phyloP scores from a whole-genome alignment of 257 asterid species.

The Ilex asprella region DNA sequence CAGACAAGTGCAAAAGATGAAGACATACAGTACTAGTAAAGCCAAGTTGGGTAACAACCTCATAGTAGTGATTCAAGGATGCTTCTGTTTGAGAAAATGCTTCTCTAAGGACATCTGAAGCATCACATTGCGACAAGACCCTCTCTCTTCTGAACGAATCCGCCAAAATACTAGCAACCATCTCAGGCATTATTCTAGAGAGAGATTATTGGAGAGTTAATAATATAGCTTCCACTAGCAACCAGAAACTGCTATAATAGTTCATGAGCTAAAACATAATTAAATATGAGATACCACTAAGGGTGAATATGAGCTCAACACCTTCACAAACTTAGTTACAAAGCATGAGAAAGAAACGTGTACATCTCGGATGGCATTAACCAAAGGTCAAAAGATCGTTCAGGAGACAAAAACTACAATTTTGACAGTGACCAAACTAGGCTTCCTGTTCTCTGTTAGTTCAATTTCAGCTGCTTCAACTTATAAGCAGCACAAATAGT shows the following conservation, averaged over 20 bases:
- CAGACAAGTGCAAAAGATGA: conserved; percentile 6
- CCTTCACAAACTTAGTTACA: too few relatives aligned
- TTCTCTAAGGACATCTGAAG: conserved; percentile 92
- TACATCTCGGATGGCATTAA: not conserved
- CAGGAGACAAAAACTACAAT: not conserved
- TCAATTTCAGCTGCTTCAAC: too few relatives aligned
- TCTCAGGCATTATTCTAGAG: conserved; percentile 85
- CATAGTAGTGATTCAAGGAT: conserved; percentile 72
- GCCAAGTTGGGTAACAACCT: conserved; percentile 45
- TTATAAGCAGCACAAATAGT: not conserved
- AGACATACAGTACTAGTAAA: conserved; percentile 9
- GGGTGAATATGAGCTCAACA: not conserved
- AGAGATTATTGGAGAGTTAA: conserved; percentile 12
- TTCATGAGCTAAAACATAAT: not conserved
- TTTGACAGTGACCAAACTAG: conserved; percentile 1
- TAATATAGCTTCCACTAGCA: conserved; percentile 3
- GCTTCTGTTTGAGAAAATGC: conserved; percentile 87
- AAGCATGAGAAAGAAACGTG: not conserved
- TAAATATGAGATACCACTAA: conserved; percentile 1
- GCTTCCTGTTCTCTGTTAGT: not conserved
- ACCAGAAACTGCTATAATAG: conserved; percentile 3
- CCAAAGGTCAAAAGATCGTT: not conserved
- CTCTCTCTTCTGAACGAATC: conserved; percentile 65
- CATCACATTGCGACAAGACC: conserved; percentile 57
- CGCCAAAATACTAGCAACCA: conserved; percentile 68